Percentiles rank a stretch among this genome's conserved stretches.
These are phyloP conservation scores for Pyrenophora graminea DNA, from an alignment of 2,329 filamentous ascomycete species.

Conservation along the genomic window DNA sequence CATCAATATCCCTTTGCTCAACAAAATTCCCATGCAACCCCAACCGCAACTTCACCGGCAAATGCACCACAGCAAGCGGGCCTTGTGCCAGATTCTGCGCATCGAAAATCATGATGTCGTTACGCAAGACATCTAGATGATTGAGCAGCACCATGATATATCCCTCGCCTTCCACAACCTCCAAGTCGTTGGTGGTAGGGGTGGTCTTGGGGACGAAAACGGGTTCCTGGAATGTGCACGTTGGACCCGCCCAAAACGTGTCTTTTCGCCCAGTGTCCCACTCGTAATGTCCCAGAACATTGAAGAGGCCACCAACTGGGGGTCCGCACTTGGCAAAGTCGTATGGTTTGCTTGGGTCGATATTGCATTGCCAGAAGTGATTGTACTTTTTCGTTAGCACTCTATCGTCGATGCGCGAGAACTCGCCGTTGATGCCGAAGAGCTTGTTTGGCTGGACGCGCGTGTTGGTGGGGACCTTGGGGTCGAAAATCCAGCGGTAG, in stretches of 20 bases:
- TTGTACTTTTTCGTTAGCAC: slow-evolving; percentile 48
- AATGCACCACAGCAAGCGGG: slow-evolving; percentile 48
- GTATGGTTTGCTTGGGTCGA: slow-evolving; percentile 40
- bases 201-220: slow-evolving; percentile 55
- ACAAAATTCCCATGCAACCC: slow-evolving; percentile 43
- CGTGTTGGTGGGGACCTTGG: slow-evolving; percentile 31
- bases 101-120: slow-evolving; percentile 51
- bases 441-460: slow-evolving; percentile 37
- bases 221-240: slow-evolving; percentile 58
- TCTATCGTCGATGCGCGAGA: slow-evolving; percentile 53
- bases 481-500: slow-evolving; percentile 50
- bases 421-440: slow-evolving; percentile 49
- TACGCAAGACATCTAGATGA: slow-evolving; percentile 48
- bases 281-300: slow-evolving; percentile 40
- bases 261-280: slow-evolving; percentile 40
- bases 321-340: slow-evolving; percentile 41
- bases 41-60: slow-evolving; percentile 45
- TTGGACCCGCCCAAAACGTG: slow-evolving; percentile 44
- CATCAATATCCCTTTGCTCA: slow-evolving; percentile 36
- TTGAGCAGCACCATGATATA: slow-evolving; percentile 53
- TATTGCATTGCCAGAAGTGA: slow-evolving; percentile 48
- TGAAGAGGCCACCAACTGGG: slow-evolving; percentile 39
- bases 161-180: slow-evolving; percentile 53
- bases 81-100: slow-evolving; percentile 45
- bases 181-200: slow-evolving; percentile 8